phyloP scores from a whole-genome alignment of 2,329 filamentous ascomycete genomes.

The Zymoseptoria ardabiliae region DNA sequence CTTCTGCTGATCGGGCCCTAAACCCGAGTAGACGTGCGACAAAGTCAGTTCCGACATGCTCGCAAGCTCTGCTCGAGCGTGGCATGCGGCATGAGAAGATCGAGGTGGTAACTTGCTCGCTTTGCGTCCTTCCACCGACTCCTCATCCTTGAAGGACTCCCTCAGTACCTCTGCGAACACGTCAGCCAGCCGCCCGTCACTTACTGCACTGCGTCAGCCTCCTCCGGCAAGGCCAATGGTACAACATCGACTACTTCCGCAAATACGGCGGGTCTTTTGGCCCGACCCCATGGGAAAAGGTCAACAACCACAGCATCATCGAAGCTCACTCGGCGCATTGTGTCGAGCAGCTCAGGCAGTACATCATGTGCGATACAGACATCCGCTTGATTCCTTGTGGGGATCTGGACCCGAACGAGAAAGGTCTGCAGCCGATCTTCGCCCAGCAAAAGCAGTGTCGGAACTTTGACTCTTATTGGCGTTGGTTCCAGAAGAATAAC shows the following conservation, averaged over 20 bases:
- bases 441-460: background rate
- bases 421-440: background rate
- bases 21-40: too few species aligned
- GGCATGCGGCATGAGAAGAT: too few species aligned
- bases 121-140: too few species aligned
- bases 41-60: too few species aligned
- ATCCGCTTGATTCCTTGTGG: background rate
- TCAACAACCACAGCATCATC: background rate
- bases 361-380: background rate
- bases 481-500: background rate
- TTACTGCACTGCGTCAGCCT: constrained; percentile 1
- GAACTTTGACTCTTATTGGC: background rate
- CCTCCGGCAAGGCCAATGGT: constrained; percentile 1
- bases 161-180: too few species aligned
- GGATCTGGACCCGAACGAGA: background rate
- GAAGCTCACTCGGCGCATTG: background rate
- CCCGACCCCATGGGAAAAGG: background rate
- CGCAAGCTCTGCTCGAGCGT: too few species aligned
- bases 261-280: background rate
- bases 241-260: constrained; percentile 1
- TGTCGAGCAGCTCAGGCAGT: background rate
- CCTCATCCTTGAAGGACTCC: too few species aligned
- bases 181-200: background rate
- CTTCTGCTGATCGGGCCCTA: too few species aligned
- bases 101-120: too few species aligned